Percentiles rank a stretch among this genome's conserved stretches.
These are phyloP conservation scores for Ophiocordyceps camponoti-floridani DNA, from an alignment of 2,329 filamentous ascomycete species.

Conservation along the genomic window DNA sequence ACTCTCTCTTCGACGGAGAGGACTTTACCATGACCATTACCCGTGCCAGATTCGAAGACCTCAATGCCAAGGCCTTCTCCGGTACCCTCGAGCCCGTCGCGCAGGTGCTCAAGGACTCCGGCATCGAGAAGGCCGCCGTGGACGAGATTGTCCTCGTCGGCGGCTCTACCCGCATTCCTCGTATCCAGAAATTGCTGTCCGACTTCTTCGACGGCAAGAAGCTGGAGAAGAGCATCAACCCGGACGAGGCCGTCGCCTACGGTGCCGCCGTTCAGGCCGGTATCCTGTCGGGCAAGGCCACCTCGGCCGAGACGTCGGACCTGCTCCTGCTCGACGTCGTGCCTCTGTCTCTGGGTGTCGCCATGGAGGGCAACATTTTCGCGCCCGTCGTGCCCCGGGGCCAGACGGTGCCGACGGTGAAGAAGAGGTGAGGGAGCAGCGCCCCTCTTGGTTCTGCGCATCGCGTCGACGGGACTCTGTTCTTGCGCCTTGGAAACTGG, in stretches of 20 bases:
- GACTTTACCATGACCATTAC: conserved; percentile 97
- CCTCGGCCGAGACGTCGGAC: conserved; percentile 83
- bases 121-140: conserved; percentile 74
- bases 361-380: conserved; percentile 99
- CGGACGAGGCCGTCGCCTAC: conserved; percentile 96
- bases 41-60: conserved; percentile 95
- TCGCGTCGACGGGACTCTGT: no score
- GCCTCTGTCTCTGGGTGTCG: conserved; percentile 91
- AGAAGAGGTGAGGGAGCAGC: conserved; percentile 37
- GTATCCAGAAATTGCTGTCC: conserved; percentile 96
- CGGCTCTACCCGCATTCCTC: conserved; percentile 96
- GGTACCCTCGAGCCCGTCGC: conserved; percentile 90
- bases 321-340: conserved; percentile 92
- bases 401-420: conserved; percentile 58
- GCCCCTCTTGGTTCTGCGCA: not conserved
- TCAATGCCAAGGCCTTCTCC: conserved; percentile 89
- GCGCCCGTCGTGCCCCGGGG: conserved; percentile 78
- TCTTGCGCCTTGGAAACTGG: conserved; percentile 1
- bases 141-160: conserved; percentile 98
- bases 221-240: conserved; percentile 99
- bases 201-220: conserved; percentile 99
- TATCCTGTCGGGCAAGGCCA: conserved; percentile 97
- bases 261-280: conserved; percentile 97
- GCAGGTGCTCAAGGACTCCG: conserved; percentile 89
- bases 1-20: conserved; percentile 94